These are phyloP conservation scores for Fusarium anthophilum DNA, from an alignment of 2,329 filamentous ascomycete species.

Conservation along the genomic window DNA sequence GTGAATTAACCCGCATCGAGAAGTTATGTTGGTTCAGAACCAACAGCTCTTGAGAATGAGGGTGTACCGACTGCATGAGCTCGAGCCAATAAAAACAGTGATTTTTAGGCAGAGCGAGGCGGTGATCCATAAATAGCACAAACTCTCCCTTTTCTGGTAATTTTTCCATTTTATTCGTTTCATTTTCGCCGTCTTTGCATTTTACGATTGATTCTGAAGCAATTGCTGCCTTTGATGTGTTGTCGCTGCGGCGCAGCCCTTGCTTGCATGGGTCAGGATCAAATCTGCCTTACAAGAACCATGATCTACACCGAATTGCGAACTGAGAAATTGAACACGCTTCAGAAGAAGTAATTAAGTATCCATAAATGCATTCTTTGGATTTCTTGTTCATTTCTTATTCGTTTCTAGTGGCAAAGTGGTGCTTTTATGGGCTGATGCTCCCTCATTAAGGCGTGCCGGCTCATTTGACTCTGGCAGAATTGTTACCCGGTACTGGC, in stretches of 20 bases:
- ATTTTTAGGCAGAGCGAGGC: background rate
- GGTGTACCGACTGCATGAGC: background rate
- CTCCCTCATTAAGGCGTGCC: too few relatives aligned
- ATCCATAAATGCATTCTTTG: background rate
- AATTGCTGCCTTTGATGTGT: background rate
- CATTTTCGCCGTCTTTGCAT: background rate
- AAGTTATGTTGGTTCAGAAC: background rate
- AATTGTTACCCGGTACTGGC: background rate
- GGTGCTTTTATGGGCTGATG: fast-evolving
- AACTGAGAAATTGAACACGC: background rate
- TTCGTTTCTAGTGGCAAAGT: fast-evolving
- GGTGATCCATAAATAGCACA: background rate
- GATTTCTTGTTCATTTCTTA: background rate
- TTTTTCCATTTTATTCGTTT: background rate
- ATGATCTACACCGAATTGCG: background rate
- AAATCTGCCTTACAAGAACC: background rate
- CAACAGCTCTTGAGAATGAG: background rate
- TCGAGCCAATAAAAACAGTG: background rate
- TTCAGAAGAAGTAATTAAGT: too few relatives aligned
- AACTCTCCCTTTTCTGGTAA: background rate
- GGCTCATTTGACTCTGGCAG: too few relatives aligned
- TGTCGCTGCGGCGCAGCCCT: background rate
- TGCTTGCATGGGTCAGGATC: fast-evolving
- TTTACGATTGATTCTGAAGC: background rate
- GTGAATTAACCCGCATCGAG: background rate